Percentiles rank a stretch among this genome's conserved stretches.
Evolutionary conservation across 495 filamentous ascomycete species (phyloP).

Genomic region (Talaromyces ruber): DNA sequence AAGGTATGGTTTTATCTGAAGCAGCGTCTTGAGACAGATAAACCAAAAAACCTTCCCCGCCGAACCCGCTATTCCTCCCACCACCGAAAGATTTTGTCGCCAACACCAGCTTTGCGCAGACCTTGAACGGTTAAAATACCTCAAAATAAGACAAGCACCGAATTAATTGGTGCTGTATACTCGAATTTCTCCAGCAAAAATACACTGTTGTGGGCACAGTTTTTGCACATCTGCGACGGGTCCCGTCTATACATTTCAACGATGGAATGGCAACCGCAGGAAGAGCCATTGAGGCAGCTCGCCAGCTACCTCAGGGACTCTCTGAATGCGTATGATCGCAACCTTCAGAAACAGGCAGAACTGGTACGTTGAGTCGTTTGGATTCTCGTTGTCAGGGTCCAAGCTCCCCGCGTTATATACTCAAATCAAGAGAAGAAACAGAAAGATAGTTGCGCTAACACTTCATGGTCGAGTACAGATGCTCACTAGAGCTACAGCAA

Average conservation of each 20-base stretch:
- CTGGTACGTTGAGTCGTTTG: constrained; percentile 20
- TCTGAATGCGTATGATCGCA: constrained; percentile 69
- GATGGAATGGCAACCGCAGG: constrained; percentile 92
- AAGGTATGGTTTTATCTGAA: background rate
- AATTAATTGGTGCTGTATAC: background rate
- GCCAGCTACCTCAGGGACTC: constrained; percentile 86
- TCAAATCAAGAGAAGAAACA: background rate
- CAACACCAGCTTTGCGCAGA: background rate
- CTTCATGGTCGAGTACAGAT: constrained; percentile 48
- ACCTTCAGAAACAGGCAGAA: constrained; percentile 73
- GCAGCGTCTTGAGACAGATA: background rate
- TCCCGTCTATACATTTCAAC: constrained; percentile 8
- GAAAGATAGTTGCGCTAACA: constrained; percentile 1
- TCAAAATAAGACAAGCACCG: background rate
- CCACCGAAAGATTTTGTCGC: background rate
- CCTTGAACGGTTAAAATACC: background rate
- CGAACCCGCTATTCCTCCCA: background rate
- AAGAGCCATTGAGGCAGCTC: constrained; percentile 79
- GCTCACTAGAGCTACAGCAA: constrained; percentile 83
- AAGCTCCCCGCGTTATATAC: constrained; percentile 12
- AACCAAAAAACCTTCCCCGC: constrained; percentile 1
- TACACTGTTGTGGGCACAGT: background rate
- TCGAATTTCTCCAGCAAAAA: background rate
- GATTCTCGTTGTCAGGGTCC: background rate
- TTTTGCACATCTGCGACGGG: background rate